Evolutionary conservation across 1,139 yeast species (phyloP).

Genomic region (Scheffersomyces parashehatae): DNA sequence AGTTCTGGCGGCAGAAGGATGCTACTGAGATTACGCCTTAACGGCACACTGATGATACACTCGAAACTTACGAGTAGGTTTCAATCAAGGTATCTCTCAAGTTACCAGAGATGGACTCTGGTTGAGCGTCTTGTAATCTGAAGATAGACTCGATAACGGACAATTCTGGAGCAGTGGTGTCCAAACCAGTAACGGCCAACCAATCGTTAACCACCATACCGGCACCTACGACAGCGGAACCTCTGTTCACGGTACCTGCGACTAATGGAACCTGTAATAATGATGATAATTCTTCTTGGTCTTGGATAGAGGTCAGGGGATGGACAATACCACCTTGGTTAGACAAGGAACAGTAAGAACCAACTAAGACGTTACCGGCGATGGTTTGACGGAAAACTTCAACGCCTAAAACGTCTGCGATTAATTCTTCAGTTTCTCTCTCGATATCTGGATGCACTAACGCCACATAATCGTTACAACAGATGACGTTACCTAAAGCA

Average conservation of each 20-base stretch:
- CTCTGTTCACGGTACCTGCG: constrained; percentile 98
- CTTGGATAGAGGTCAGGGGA: constrained; percentile 96
- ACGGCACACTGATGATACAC: no score
- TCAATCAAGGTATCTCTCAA: constrained; percentile 90
- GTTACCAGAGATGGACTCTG: constrained; percentile 78
- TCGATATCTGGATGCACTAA: constrained; percentile 98
- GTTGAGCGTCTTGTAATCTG: constrained; percentile 86
- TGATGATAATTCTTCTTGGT: constrained; percentile 96
- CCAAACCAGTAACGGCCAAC: constrained; percentile 95
- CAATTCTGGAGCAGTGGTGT: constrained; percentile 97
- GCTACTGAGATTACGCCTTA: no score
- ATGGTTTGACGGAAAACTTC: constrained; percentile 99
- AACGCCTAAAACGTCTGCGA: constrained; percentile 98
- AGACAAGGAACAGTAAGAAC: constrained; percentile 90
- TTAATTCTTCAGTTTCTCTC: constrained; percentile 97
- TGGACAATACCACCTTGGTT: constrained; percentile 99
- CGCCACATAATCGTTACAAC: constrained; percentile 99
- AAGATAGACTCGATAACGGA: constrained; percentile 96
- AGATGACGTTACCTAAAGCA: constrained; percentile 95
- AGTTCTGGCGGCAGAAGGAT: no score
- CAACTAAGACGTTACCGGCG: constrained; percentile 96
- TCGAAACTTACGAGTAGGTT: constrained; percentile 55
- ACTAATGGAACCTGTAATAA: constrained; percentile 95
- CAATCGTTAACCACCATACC: constrained; percentile 99
- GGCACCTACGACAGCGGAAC: constrained; percentile 96